A percentile compares a stretch with the other conserved stretches of the same genome.
Evolutionary conservation across 2,329 filamentous ascomycete species (phyloP).

Genomic region (Cercospora brassicicola): DNA sequence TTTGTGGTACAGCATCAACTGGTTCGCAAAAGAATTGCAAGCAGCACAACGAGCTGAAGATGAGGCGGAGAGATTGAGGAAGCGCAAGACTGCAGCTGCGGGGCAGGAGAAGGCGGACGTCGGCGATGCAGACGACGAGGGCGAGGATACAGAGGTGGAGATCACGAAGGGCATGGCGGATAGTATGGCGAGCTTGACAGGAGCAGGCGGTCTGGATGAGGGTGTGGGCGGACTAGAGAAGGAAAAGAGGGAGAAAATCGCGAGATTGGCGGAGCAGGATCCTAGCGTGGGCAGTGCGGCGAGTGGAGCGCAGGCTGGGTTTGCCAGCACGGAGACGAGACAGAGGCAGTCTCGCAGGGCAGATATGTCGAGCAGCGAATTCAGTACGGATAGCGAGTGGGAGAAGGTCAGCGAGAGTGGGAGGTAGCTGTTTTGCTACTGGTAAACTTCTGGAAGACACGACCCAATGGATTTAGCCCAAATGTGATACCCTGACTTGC

Average conservation of each 20-base stretch:
- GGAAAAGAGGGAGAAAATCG: conserved; percentile 22
- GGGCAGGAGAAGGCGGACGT: conserved; percentile 32
- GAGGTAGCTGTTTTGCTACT: conserved; percentile 47
- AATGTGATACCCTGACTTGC: conserved; percentile 1
- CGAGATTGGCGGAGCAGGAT: conserved; percentile 19
- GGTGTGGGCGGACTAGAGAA: conserved; percentile 8
- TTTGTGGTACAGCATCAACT: conserved; percentile 94
- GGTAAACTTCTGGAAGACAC: background rate
- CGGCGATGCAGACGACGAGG: conserved; percentile 46
- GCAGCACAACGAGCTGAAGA: conserved; percentile 51
- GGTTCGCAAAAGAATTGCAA: conserved; percentile 75
- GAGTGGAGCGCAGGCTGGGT: conserved; percentile 15
- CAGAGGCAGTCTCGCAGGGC: conserved; percentile 22
- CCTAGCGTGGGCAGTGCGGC: conserved; percentile 13
- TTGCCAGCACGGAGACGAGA: conserved; percentile 18
- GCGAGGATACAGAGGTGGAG: conserved; percentile 24
- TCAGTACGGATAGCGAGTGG: conserved; percentile 90
- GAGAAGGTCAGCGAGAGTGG: conserved; percentile 79
- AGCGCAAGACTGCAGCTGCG: conserved; percentile 39
- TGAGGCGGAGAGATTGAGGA: conserved; percentile 50
- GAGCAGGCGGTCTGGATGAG: conserved; percentile 8
- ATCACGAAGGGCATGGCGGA: conserved; percentile 20
- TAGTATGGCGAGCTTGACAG: conserved; percentile 19
- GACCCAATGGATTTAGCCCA: background rate
- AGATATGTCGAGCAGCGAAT: conserved; percentile 37